Base-by-base conservation (phyloP, 805 yeast species). In the Yarrowia sp. region DNA sequence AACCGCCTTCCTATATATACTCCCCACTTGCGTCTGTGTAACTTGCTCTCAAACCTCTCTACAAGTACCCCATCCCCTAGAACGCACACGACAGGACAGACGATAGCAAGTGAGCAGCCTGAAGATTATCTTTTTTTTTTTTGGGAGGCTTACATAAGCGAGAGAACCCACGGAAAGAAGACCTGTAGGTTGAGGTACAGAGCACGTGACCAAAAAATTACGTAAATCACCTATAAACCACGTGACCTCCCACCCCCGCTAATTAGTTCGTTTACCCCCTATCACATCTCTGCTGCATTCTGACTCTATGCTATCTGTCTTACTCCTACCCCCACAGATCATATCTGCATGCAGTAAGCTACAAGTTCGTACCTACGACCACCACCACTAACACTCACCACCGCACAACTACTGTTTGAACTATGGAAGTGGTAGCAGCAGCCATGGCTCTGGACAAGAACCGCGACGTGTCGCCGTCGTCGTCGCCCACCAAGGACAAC, bases 381-480 rank as follows among this genome's bases (percentile, higher is more conserved):
- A 6, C 38, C 13, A 9, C 13, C 12, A 12, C 38, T 10, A 10
- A 10, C 38, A 6, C 38, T 10, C 38, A 36, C 13, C 38, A 36
- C 38, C 10, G 8, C 38, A 10, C 38, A 36, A 36, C 13, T 12
- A 36, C 38, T 36, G 13, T 6, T 12, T 36, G 12, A 9, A 40
- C 44, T 10, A 58, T 58, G 64, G 64, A 58, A 40, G 50, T 58
- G 39, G 64, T 58, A 42, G 64, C 64, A 8, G 64, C 64, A 43
- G 64, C 50, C 39, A 58, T 58, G 64, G 64, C 64, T 43, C 50
- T 58, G 64, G 64, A 58, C 50, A 47, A 43, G 12, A 40, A 58
- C 30, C 49, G 64, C 43, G 64, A 58, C 40, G 40, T 17, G 64
- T 58, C 64, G 38, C 50, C 64, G 50, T 42, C 49, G 33, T 33